Conservation (phyloP, 192 early-diverging fungal species). For the Gamsiella multidivaricata region DNA sequence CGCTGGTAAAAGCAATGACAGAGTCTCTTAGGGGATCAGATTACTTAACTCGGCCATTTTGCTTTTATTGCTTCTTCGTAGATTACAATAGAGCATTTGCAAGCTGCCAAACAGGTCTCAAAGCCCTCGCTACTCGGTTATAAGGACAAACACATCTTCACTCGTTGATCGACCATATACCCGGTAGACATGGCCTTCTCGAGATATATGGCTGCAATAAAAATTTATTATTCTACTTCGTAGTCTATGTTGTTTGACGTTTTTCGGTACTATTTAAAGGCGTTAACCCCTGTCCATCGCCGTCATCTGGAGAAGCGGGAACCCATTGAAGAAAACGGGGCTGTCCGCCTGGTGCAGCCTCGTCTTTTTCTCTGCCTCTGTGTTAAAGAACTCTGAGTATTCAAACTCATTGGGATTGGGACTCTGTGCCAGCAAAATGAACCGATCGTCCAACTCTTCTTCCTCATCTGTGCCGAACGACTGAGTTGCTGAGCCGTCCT, state of each 20-base stretch:
- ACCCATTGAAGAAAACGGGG: conserved; percentile 34
- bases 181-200: not conserved
- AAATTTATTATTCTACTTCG: too few relatives aligned
- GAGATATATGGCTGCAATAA: too few relatives aligned
- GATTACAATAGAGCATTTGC: conserved; percentile 26
- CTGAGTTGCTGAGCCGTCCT: too few relatives aligned
- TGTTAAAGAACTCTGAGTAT: not conserved
- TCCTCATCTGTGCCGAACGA: not conserved
- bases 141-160: conserved; percentile 12
- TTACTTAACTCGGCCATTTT: conserved; percentile 6
- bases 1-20: not conserved
- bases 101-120: conserved; percentile 27
- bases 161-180: not conserved
- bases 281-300: not conserved
- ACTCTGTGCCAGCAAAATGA: conserved; percentile 20
- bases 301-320: conserved; percentile 21
- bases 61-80: conserved; percentile 2
- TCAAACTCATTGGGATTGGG: conserved; percentile 25
- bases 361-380: not conserved
- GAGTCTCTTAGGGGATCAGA: not conserved
- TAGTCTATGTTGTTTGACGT: too few relatives aligned
- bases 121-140: conserved; percentile 37
- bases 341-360: conserved; percentile 19
- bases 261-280: not conserved
- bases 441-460: conserved; percentile 5